phyloP scores from a whole-genome alignment of 2,329 filamentous ascomycete species.

The Fusarium graminum region DNA sequence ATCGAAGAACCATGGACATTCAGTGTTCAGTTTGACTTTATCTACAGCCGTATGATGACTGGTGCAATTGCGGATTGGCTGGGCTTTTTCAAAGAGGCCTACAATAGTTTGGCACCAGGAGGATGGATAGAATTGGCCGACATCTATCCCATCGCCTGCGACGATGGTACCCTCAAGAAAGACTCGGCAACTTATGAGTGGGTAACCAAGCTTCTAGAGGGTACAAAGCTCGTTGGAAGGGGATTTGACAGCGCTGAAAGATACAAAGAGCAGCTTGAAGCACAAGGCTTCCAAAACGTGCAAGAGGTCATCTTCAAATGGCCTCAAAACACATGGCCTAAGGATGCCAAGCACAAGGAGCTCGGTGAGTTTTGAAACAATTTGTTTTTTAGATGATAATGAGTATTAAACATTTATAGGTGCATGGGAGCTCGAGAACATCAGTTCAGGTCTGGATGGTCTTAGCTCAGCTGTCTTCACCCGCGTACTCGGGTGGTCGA shows the following conservation, averaged over 20 bases:
- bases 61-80: conserved; percentile 41
- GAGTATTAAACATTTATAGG: conserved; percentile 45
- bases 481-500: conserved; percentile 45
- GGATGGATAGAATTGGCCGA: conserved; percentile 47
- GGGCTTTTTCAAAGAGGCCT: conserved; percentile 43
- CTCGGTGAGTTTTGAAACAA: conserved; percentile 41
- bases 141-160: conserved; percentile 27
- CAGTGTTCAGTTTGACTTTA: conserved; percentile 45
- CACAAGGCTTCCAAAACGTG: conserved; percentile 66
- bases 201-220: conserved; percentile 44
- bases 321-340: conserved; percentile 64
- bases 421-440: conserved; percentile 41
- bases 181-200: conserved; percentile 42
- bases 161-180: conserved; percentile 27
- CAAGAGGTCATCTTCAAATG: conserved; percentile 60
- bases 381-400: rapidly evolving
- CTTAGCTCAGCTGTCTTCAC: conserved; percentile 51
- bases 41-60: conserved; percentile 47
- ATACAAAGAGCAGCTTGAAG: conserved; percentile 54
- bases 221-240: conserved; percentile 46
- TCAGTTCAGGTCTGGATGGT: conserved; percentile 45
- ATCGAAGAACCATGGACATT: conserved; percentile 48
- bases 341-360: conserved; percentile 63
- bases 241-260: conserved; percentile 42
- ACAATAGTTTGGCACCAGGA: conserved; percentile 38